Base-by-base conservation (phyloP, 2,329 filamentous ascomycete genomes). In the Penicillium sp. region DNA sequence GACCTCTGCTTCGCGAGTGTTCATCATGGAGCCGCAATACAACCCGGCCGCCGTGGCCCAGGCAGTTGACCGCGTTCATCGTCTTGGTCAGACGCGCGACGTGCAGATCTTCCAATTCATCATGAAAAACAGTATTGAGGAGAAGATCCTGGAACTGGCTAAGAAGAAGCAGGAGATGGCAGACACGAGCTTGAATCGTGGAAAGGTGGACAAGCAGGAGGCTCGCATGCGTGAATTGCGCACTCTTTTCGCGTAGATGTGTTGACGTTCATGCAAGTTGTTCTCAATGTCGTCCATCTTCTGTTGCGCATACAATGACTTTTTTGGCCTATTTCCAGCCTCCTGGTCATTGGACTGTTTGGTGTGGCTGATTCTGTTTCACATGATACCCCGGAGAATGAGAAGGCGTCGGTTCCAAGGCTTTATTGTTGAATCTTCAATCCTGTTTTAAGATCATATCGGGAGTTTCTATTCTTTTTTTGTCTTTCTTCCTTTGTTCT, bases 1-100 rank as follows among this genome's bases (percentile, higher is more conserved):
- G 46, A 96, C 91, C 0, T 78, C 88, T 0, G 92, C 86, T 28
- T 93, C 84, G 65, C 87, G 82, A 47, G 92, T 95, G 12, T 97
- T 93, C 67, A 87, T 97, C 62, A 97, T 99, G 92, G 93, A 99
- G 68, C 93, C 93, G 4, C 91, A 96, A 65, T 99, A 92, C 75
- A 99, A 99, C 64, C 93, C 93, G 0, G 91, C 90, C 0, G 89
- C 91, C 0, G 92, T 99, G 69, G 88, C 90, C 4, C 93, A 99
- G 72, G 93, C 93, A 2, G 80, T 97, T 7, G 93, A 97, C 67
- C 88, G 93, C 27, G 89, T 99, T 5, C 91, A 95, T 68, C 84
- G 91, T 14, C 76, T 96, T 1, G 91, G 93, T 0, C 93, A 99
- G 75, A 93, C 82, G 61, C 80, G 93, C n/a, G 81, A 85, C 11